Base-by-base conservation (phyloP, 345 rosid genomes). In the Linum usitatissimum region DNA sequence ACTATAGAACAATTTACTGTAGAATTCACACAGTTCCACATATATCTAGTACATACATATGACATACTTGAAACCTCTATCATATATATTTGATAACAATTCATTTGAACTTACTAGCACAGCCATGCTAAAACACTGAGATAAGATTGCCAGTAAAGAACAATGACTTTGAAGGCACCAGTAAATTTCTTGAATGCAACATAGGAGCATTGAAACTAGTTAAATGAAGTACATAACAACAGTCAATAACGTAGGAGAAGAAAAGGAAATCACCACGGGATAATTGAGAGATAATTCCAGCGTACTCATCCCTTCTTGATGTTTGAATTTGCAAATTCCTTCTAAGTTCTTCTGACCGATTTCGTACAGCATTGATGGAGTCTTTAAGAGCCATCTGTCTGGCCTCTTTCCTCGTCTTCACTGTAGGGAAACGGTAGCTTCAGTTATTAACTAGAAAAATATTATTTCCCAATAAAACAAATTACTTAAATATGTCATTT, bases 391-490 rank as follows among this genome's bases (percentile, higher is more conserved):
- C 83, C 85, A 90, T 77, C 69, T 83, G 87, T 63, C 77, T 79
- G 9, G 87, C 95, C 77, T 90, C 99, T 66, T 73, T 78, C 65
- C 82, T 85, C 0, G 92, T 87, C 78, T 90, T 93, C 73, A 76
- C 99, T 90, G 73, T 59, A 75, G 15, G 51, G 17, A 45, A 45
- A 45, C 3, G 51, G 17, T 10, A 45, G 17, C 51, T 45, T 45
- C 51, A 45, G 51, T 45, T 45, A 45, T 10, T 5, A 10, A 45
- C 17, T 45, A 15, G 8, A 45, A 45, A 7, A 45, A 45, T 40
- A 45, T 45, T 15, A 10, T 45, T 9, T 45, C 51, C 15, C 51
- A 45, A 4, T 45, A 45, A 2, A 45, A 45, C 13, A 5, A 45
- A 45, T 15, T 45, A 10, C 51, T 45, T 13, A 45, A 45, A 45